Percentiles rank a stretch among this genome's conserved stretches.
Evolutionary conservation across 306 rosid species (phyloP).

Genomic region (Calophaca sinica): DNA sequence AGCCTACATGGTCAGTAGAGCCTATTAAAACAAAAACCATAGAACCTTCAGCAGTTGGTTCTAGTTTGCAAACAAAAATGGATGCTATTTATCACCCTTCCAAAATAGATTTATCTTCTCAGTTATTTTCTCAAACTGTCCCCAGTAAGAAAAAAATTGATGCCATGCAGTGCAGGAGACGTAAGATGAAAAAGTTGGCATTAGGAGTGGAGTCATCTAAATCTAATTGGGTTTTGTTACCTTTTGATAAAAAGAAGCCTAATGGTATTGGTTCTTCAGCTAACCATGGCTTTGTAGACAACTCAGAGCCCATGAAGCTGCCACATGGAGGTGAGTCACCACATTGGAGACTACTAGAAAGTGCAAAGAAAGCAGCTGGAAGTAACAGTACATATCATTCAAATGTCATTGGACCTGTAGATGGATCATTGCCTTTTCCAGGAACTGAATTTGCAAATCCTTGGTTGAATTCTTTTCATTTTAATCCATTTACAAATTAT

Average conservation of each 20-base stretch:
- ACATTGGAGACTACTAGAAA: constrained; percentile 38
- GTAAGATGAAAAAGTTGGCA: constrained; percentile 47
- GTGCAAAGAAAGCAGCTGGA: constrained; percentile 43
- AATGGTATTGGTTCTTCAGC: constrained; percentile 44
- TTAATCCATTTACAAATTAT: constrained; percentile 38
- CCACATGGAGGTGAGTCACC: constrained; percentile 53
- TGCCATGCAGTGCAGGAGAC: constrained; percentile 46
- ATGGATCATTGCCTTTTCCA: constrained; percentile 33
- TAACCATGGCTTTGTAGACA: constrained; percentile 39
- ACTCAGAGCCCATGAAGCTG: constrained; percentile 48
- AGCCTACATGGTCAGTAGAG: constrained; percentile 43
- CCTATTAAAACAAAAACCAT: constrained; percentile 42
- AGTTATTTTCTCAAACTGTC: constrained; percentile 46
- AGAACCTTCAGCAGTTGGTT: constrained; percentile 42
- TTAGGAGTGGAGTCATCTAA: constrained; percentile 55
- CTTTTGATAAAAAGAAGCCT: constrained; percentile 59
- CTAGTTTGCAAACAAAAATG: constrained; percentile 48
- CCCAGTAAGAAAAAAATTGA: constrained; percentile 51
- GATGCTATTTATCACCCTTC: constrained; percentile 43
- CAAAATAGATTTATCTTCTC: constrained; percentile 38
- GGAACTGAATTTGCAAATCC: constrained; percentile 45
- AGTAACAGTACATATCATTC: constrained; percentile 36
- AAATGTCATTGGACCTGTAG: constrained; percentile 26
- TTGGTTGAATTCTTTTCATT: constrained; percentile 43
- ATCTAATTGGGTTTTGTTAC: constrained; percentile 55